phyloP scores from a whole-genome alignment of 1,284 basidiomycete species.

The Boletus sp. region DNA sequence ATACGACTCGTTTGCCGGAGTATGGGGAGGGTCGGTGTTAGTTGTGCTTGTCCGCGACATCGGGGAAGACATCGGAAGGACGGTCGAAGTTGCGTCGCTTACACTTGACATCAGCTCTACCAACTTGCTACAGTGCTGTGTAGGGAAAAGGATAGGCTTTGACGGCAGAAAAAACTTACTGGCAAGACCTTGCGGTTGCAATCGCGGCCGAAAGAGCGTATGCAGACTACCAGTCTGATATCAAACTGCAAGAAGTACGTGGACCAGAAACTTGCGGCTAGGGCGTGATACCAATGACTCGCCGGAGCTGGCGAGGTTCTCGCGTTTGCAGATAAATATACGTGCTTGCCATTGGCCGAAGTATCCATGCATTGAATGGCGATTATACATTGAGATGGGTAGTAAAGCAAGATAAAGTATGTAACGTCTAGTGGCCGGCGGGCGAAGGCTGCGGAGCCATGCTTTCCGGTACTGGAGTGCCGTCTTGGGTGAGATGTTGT shows the following conservation, averaged over 20 bases:
- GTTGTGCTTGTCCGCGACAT: conserved; percentile 8
- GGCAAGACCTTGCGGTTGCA: conserved; percentile 4
- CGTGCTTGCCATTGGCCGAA: conserved; percentile 26
- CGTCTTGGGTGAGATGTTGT: not conserved
- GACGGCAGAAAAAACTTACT: conserved; percentile 4
- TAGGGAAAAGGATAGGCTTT: not conserved
- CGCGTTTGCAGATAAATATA: conserved; percentile 3
- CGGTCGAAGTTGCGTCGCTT: conserved; percentile 12
- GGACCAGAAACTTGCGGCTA: not conserved
- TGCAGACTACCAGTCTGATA: conserved; percentile 7
- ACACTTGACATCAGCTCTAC: conserved; percentile 14
- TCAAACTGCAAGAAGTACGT: conserved; percentile 8
- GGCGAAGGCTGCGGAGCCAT: conserved; percentile 28
- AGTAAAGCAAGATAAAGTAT: conserved; percentile 30
- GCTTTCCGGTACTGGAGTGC: conserved; percentile 28
- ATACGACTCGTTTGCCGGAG: not conserved
- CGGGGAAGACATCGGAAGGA: conserved; percentile 17
- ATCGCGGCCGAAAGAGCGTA: conserved; percentile 8
- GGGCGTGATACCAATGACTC: not conserved
- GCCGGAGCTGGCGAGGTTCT: not conserved
- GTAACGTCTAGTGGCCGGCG: conserved; percentile 29
- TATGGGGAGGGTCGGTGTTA: not conserved
- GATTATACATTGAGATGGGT: conserved; percentile 38
- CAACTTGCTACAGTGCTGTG: not conserved
- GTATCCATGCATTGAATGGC: conserved; percentile 35